Base-by-base conservation (phyloP, 768 basidiomycete species). In the Paxillus involutus region DNA sequence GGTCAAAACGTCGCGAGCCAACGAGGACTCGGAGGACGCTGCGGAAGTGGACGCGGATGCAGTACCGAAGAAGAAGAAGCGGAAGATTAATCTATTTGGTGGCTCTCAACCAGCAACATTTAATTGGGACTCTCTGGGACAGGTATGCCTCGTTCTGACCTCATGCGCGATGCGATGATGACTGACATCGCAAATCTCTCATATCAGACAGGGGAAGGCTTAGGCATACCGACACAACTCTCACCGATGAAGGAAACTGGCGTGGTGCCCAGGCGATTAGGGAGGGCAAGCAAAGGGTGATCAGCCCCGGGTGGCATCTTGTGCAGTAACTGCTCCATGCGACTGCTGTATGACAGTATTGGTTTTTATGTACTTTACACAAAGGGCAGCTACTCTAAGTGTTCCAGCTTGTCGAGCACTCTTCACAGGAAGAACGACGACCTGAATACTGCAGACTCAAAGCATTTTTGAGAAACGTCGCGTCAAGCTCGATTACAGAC, bases 71-170 rank as follows among this genome's bases (percentile, higher is more conserved):
- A 86, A 85, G 74, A 88, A 86, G 71, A 87, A 82, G 62, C 79
- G 85, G 57, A 88, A 84, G 70, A 82, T 89, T 50, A 83, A 84
- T 55, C 59, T 87, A n/a, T 85, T 85, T 61, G 72, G 74, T 6
- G 50, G 69, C 24, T 71, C 73, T 35, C 70, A 76, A 52, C 73
- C 76, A 16, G 56, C 67, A 16, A 70, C 75, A 16, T 78, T 77
- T 44, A 62, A 75, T 21, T 83, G 83, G 72, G 73, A 77, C 57
- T 71, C 77, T 57, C 57, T 77, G 45, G 62, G 66, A 35, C 69
- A 71, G 66, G 80, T 79, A 62, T 17, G 55, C 42, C 61, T 61
- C 33, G 57, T 42, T 49, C 43, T 52, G 32, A 32, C 30, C 14
- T 21, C 41, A 6, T 32, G 41, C 54, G 41, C 19, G 48, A 4